These are phyloP conservation scores for Carex littledalei DNA, from an alignment of 176 grass and related monocot genomes.

Conservation along the genomic window DNA sequence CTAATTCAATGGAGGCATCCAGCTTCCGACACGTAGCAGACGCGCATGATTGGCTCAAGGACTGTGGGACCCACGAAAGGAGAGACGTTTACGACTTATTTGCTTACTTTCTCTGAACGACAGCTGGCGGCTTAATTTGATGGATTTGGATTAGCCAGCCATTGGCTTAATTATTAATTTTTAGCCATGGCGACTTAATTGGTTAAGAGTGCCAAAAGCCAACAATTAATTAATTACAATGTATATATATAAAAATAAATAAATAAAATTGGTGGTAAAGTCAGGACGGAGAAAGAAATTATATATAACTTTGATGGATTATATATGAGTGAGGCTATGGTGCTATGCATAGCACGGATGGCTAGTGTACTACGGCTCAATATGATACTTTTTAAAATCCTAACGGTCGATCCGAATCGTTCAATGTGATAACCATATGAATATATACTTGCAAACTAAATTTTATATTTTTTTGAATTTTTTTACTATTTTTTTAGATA, in stretches of 20 bases:
- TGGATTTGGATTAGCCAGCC: too few relatives aligned
- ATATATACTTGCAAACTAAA: too few relatives aligned
- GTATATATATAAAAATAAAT: background rate
- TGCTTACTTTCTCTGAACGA: background rate
- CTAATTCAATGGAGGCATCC: background rate
- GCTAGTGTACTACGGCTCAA: too few relatives aligned
- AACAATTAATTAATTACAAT: background rate
- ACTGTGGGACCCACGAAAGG: background rate
- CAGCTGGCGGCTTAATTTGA: background rate
- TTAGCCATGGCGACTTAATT: too few relatives aligned
- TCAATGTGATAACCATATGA: too few relatives aligned
- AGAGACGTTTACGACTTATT: slow-evolving; percentile 25
- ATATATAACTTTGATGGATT: background rate
- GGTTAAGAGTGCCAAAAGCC: background rate
- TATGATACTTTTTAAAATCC: too few relatives aligned
- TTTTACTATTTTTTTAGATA: too few relatives aligned
- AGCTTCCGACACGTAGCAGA: slow-evolving; percentile 8
- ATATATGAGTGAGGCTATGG: too few relatives aligned
- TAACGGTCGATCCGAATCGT: too few relatives aligned
- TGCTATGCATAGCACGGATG: too few relatives aligned
- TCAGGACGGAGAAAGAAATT: background rate
- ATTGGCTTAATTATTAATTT: background rate
- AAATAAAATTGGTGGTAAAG: background rate
- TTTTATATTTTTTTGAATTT: too few relatives aligned
- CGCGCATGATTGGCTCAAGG: background rate